Evolutionary conservation across 140 eudicot species (phyloP).

Genomic region (Ambrosia hybrid): DNA sequence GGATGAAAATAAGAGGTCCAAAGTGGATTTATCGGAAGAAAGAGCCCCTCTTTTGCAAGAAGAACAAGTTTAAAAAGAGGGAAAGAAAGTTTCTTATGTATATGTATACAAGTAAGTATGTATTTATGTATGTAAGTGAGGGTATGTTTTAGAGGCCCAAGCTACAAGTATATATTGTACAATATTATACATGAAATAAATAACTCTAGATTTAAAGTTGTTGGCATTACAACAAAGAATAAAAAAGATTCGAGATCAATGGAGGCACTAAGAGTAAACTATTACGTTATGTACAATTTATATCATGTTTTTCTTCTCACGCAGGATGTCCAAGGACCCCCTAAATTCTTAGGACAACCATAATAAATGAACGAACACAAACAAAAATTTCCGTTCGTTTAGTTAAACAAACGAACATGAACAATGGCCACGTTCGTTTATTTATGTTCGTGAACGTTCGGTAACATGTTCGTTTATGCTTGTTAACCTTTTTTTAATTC

Average conservation of each 20-base stretch:
- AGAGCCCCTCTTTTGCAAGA: constrained; percentile 67
- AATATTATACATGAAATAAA: neutral
- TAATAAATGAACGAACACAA: too few species aligned
- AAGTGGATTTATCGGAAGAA: constrained; percentile 33
- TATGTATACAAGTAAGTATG: neutral
- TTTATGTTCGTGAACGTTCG: too few species aligned
- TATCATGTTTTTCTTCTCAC: too few species aligned
- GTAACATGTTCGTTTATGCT: too few species aligned
- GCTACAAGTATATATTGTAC: neutral
- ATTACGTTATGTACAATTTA: too few species aligned
- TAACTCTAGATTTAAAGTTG: neutral
- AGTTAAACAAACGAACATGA: too few species aligned
- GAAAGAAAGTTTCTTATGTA: neutral
- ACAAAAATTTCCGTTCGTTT: too few species aligned
- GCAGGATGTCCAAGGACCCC: too few species aligned
- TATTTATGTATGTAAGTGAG: constrained; percentile 8
- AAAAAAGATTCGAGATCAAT: neutral
- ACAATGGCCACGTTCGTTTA: too few species aligned
- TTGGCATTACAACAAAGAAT: neutral
- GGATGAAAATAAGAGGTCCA: constrained; percentile 33
- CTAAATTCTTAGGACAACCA: too few species aligned
- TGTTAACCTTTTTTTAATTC: too few species aligned
- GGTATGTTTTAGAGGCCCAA: constrained; percentile 23
- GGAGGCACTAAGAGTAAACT: neutral
- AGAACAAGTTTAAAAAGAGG: constrained; percentile 28